Base-by-base conservation (phyloP, 1,139 yeast genomes). In the Kodamaea suecica region DNA sequence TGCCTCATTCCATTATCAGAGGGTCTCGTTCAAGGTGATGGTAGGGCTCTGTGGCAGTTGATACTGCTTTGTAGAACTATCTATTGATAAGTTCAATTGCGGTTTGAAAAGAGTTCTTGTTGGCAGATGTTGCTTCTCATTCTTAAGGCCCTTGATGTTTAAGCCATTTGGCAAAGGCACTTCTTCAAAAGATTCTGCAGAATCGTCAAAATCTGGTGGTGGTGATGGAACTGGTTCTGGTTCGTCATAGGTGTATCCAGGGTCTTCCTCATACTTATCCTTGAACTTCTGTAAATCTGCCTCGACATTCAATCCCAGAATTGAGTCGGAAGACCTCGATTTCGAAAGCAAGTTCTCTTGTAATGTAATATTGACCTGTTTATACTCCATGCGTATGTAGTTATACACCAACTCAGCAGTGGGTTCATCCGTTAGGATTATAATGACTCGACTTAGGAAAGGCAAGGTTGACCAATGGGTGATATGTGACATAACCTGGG, bases 391-490 rank as follows among this genome's bases (percentile, higher is more conserved):
- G 9, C 10, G 39, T 23, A 73, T 47, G 35, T 44, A 50, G 1
- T 44, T 23, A 41, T 48, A 57, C 2, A 66, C 53, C 8, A 45
- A 39, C 9, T 35, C 19, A 1, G 77, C 73, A 3, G 57, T 50
- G 1, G 34, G 34, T 27, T 62, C 70, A 14, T 58, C 55, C 37
- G 55, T 52, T 40, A 72, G 52, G 4, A 70, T 66, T 23, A 72
- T 57, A 14, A 73, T 66, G 10, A 69, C 54, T 21, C 78, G 50
- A 32, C 53, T 57, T 34, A 72, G 53, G 36, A 66, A 68, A 8
- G 76, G 66, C 25, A 73, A 48, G 33, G 61, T 67, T 8, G 73
- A 62, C 77, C 78, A 73, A 40, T 68, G 59, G 29, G 58, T 53
- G 23, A 73, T 63, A 27, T 59, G 48, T 29, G 55, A 52, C 20